Base-by-base conservation (phyloP, 2,329 filamentous ascomycete genomes). In the Epichloe elymi region DNA sequence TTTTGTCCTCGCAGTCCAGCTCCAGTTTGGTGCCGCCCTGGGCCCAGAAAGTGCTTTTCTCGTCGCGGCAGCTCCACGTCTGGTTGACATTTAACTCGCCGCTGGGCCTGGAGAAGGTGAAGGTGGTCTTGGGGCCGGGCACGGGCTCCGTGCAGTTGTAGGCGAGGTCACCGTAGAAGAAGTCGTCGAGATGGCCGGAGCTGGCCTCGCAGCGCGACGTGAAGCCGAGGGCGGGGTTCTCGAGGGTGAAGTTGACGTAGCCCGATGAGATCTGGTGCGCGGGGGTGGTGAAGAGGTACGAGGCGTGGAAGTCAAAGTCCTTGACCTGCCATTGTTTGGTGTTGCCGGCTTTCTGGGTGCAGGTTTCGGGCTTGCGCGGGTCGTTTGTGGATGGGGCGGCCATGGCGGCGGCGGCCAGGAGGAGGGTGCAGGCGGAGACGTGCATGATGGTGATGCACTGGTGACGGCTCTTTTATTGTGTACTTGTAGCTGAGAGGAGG, bases 231-330 rank as follows among this genome's bases (percentile, higher is more conserved):
- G 66, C 71, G 14, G 69, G 64, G 67, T 76, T 77, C 50, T 61
- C 58, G n/a, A 78, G 63, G 54, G 70, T 72, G 65, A 78, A 78
- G 59, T 64, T 66, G 54, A 73, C 68, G 53, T 67, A 66, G 46
- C 74, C 75, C 61, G 62, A 68, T 2, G 68, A 68, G 60, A 70
- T 73, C 55, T 76, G 73, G 63, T 78, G 75, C 3, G 74, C 65
- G 0, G 75, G 74, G 2, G 72, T 77, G 15, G 66, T 67, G 66
- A 75, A 77, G 59, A 65, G 61, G 60, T 72, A 74, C 11, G 64
- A 68, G n/a, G 69, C 69, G 60, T 73, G 69, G 66, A 67, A 78
- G 60, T 71, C 67, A 53, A 79, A 74, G 60, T 64, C 59, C 44
- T 64, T 56, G 42, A 76, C 57, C 1, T 59, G 62, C 73, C 74